A percentile compares a stretch with the other conserved stretches of the same genome.
Conservation (phyloP, 305 asterid species). For the Solanum aculeatissimum region DNA sequence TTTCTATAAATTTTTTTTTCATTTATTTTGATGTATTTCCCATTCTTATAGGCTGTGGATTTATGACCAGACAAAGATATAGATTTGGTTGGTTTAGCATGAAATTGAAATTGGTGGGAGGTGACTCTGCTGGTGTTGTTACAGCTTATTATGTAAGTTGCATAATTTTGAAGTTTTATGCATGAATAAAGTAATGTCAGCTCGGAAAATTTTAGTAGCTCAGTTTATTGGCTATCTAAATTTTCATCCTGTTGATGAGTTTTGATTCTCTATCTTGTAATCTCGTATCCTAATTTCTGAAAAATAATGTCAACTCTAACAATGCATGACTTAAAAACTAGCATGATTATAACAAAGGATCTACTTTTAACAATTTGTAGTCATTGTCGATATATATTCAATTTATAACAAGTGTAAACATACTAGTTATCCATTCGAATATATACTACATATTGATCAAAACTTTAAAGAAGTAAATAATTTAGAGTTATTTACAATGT, state of each 20-base stretch:
- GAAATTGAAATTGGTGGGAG: slow-evolving; percentile 77
- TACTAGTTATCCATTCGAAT: not conserved
- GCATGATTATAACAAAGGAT: not conserved
- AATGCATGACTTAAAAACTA: not conserved
- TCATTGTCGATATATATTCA: not conserved
- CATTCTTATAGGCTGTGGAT: slow-evolving; percentile 57
- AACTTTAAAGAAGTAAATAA: too few species aligned
- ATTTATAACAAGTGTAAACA: not conserved
- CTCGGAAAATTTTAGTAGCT: too few species aligned
- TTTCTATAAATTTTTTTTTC: not conserved
- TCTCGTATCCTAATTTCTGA: too few species aligned
- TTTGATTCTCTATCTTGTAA: too few species aligned
- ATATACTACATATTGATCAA: too few species aligned
- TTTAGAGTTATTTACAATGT: too few species aligned
- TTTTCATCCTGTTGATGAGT: too few species aligned
- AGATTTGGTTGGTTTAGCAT: slow-evolving; percentile 97
- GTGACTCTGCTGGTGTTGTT: slow-evolving; percentile 93
- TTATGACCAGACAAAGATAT: slow-evolving; percentile 62
- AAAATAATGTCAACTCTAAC: not conserved
- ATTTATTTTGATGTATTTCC: not conserved
- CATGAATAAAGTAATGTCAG: not conserved
- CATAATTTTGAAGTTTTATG: not conserved
- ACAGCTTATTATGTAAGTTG: slow-evolving; percentile 76
- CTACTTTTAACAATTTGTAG: not conserved
- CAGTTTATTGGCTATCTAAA: too few species aligned